Conservation (phyloP, 768 basidiomycete genomes). For the Paxillus rubicundulus region DNA sequence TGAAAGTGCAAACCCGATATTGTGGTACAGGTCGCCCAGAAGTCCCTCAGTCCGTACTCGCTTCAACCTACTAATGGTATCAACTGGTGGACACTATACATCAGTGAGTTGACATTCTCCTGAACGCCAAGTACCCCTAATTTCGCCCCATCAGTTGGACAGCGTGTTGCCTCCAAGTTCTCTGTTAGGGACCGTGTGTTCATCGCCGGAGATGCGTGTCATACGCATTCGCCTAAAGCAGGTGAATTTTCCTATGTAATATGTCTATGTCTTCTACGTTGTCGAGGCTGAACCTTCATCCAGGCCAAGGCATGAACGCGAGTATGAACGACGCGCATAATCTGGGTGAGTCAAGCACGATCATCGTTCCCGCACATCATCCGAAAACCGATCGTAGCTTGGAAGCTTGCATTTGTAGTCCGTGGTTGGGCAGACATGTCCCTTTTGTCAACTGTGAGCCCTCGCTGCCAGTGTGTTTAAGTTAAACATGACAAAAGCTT, state of each 20-base stretch:
- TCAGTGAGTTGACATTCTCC: slow-evolving; percentile 32
- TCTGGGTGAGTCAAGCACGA: slow-evolving; percentile 32
- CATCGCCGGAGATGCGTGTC: slow-evolving; percentile 57
- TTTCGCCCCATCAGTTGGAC: slow-evolving; percentile 41
- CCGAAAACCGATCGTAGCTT: slow-evolving; percentile 30
- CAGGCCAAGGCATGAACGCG: slow-evolving; percentile 54
- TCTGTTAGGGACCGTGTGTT: slow-evolving; percentile 47
- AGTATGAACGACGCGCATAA: slow-evolving; percentile 56
- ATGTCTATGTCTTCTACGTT: no score
- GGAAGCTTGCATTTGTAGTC: slow-evolving; percentile 53
- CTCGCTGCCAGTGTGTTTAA: no score
- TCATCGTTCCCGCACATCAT: neutral
- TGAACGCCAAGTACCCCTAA: neutral
- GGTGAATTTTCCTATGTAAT: slow-evolving; percentile 21
- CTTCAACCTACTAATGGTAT: slow-evolving; percentile 32
- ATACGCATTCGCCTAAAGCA: slow-evolving; percentile 45
- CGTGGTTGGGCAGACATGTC: slow-evolving; percentile 46
- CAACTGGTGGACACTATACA: slow-evolving; percentile 51
- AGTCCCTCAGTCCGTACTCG: slow-evolving; percentile 40
- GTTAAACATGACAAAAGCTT: neutral
- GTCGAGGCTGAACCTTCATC: slow-evolving; percentile 17
- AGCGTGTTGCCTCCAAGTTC: slow-evolving; percentile 54
- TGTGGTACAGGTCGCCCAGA: slow-evolving; percentile 35
- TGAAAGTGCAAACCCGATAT: neutral
- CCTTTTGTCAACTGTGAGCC: slow-evolving; percentile 44